Conservation (phyloP, 139 green algal genomes). For the Dunaliella primolecta region DNA sequence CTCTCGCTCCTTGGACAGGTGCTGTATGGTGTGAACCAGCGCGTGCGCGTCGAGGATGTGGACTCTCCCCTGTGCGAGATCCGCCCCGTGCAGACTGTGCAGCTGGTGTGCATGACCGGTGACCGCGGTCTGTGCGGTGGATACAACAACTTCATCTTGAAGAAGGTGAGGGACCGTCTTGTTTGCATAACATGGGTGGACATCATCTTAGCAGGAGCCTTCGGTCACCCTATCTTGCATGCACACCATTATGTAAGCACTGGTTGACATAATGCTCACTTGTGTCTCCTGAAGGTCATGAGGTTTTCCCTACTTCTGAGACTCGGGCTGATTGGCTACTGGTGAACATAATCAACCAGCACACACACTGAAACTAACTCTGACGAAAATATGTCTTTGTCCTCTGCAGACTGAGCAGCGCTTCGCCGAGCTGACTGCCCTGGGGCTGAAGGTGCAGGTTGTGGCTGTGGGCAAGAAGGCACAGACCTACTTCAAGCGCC, state of each 20-base stretch:
- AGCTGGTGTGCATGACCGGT: constrained; percentile 87
- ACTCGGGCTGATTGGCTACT: no score
- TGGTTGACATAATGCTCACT: no score
- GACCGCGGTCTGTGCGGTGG: constrained; percentile 98
- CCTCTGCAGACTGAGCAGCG: constrained; percentile 83
- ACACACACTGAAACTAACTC: no score
- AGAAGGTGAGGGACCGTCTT: constrained; percentile 75
- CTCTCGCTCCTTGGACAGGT: no score
- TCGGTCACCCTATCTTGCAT: no score
- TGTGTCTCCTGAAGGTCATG: no score
- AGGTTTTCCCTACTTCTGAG: no score
- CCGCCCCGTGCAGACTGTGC: constrained; percentile 92
- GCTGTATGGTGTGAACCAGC: constrained; percentile 96
- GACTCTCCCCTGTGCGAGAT: constrained; percentile 91
- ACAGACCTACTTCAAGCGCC: constrained; percentile 84
- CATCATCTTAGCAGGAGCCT: no score
- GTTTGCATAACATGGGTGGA: no score
- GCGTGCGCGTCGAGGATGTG: constrained; percentile 92
- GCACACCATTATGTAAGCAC: no score
- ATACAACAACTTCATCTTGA: constrained; percentile 98
- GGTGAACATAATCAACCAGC: no score
- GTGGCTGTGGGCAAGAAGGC: constrained; percentile 94
- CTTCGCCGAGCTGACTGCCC: constrained; percentile 72
- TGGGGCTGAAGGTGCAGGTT: constrained; percentile 83
- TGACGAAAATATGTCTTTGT: no score